These are phyloP conservation scores for Oryza meridionalis DNA, from an alignment of 176 grass and related monocot genomes.

Conservation along the genomic window DNA sequence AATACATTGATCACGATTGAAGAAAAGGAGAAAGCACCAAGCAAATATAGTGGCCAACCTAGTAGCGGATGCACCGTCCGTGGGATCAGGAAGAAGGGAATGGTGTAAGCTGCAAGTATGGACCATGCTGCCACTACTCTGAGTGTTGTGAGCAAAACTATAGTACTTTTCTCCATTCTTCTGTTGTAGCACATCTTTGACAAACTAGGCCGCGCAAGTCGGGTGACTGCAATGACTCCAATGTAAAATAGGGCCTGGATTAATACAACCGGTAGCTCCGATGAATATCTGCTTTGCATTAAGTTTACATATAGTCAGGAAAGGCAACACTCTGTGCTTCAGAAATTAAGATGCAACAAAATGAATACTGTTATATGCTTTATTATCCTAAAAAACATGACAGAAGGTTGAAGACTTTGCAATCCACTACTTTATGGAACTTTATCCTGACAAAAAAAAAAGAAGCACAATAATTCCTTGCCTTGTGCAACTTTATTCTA, in stretches of 20 bases:
- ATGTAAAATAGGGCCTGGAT: constrained; percentile 78
- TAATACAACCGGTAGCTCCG: constrained; percentile 63
- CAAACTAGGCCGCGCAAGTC: constrained; percentile 69
- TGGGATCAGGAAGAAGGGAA: constrained; percentile 88
- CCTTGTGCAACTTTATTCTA: constrained; percentile 31
- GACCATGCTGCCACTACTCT: constrained; percentile 68
- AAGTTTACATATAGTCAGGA: constrained; percentile 35
- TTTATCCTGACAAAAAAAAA: not conserved
- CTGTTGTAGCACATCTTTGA: constrained; percentile 85
- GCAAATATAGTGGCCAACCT: constrained; percentile 85
- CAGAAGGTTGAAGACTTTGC: not conserved
- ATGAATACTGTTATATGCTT: not conserved
- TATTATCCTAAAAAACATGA: constrained; percentile 1
- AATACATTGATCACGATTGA: constrained; percentile 78
- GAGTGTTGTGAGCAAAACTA: constrained; percentile 59
- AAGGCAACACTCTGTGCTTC: not conserved
- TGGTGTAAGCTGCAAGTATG: constrained; percentile 68
- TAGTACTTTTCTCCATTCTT: constrained; percentile 70
- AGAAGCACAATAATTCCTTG: not conserved
- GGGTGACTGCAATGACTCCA: constrained; percentile 65
- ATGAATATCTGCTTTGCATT: constrained; percentile 64
- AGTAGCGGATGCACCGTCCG: constrained; percentile 80
- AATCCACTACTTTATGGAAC: constrained; percentile 31
- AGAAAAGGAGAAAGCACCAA: constrained; percentile 64
- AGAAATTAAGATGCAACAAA: not conserved